These are phyloP conservation scores for Hericium alpestre DNA, from an alignment of 768 basidiomycete genomes.

Conservation along the genomic window DNA sequence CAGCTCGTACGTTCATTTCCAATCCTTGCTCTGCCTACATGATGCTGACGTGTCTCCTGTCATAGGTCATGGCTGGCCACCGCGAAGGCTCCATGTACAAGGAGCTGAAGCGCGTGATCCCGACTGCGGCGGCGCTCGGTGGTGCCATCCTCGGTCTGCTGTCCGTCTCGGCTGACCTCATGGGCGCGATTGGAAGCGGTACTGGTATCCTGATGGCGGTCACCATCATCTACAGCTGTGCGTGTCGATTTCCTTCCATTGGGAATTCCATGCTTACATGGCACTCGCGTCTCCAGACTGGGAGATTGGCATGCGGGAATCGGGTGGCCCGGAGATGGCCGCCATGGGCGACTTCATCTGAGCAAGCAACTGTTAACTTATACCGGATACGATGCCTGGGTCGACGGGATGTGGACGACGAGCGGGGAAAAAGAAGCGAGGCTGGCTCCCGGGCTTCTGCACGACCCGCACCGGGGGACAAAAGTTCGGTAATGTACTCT, in stretches of 20 bases:
- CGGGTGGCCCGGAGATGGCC: slow-evolving; percentile 74
- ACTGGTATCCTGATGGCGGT: slow-evolving; percentile 97
- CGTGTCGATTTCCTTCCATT: slow-evolving; percentile 11
- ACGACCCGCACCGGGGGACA: not conserved
- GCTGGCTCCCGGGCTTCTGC: not conserved
- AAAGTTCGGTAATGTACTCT: not conserved
- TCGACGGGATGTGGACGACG: not conserved
- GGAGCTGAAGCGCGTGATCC: slow-evolving; percentile 95
- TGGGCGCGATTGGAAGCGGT: slow-evolving; percentile 93
- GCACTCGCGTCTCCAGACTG: slow-evolving; percentile 47
- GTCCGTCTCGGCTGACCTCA: slow-evolving; percentile 84
- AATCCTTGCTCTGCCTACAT: not conserved
- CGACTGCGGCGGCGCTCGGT: slow-evolving; percentile 94
- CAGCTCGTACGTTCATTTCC: slow-evolving; percentile 55
- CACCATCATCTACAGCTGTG: slow-evolving; percentile 83
- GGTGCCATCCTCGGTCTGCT: slow-evolving; percentile 93
- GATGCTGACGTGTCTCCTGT: not conserved
- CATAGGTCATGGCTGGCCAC: slow-evolving; percentile 69
- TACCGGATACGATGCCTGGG: too few species aligned
- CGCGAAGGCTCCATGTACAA: slow-evolving; percentile 99
- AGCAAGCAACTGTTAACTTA: not conserved
- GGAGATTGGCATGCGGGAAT: slow-evolving; percentile 90
- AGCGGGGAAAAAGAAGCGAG: not conserved
- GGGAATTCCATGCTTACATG: not conserved
- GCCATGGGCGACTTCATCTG: slow-evolving; percentile 70